Conservation (phyloP, 805 yeast genomes). For the Hanseniaspora meyeri region DNA sequence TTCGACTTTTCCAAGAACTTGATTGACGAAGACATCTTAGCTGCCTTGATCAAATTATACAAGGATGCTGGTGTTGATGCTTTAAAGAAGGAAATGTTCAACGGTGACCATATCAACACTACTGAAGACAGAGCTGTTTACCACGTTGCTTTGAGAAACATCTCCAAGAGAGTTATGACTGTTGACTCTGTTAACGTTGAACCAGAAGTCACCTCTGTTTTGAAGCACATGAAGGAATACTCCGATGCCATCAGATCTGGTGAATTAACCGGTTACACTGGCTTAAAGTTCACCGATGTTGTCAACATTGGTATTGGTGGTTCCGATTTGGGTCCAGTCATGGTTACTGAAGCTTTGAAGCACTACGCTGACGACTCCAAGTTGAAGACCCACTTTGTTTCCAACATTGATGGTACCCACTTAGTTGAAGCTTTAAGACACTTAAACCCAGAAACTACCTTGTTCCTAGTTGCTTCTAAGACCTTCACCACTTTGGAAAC, state of each 20-base stretch:
- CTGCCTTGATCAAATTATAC: conserved; percentile 62
- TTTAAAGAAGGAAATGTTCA: conserved; percentile 82
- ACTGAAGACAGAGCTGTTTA: conserved; percentile 96
- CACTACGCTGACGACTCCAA: conserved; percentile 64
- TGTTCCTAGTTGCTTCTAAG: conserved; percentile 87
- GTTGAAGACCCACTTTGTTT: conserved; percentile 67
- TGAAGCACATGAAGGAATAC: conserved; percentile 94
- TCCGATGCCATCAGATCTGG: conserved; percentile 84
- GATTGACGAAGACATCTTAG: conserved; percentile 70
- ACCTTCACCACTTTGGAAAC: conserved; percentile 99
- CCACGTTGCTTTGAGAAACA: conserved; percentile 94
- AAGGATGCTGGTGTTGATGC: conserved; percentile 78
- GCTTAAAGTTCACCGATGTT: conserved; percentile 81
- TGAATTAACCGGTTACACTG: conserved; percentile 92
- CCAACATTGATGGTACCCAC: conserved; percentile 97
- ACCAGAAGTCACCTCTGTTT: conserved; percentile 80
- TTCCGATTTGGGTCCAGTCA: conserved; percentile 96
- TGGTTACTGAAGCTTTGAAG: conserved; percentile 97
- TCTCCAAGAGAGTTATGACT: conserved; percentile 66
- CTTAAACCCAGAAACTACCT: conserved; percentile 79
- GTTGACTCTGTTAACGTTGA: conserved; percentile 87
- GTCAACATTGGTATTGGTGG: conserved; percentile 99
- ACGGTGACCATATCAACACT: conserved; percentile 85
- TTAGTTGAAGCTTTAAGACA: conserved; percentile 75
- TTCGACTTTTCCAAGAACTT: conserved; percentile 94